Evolutionary conservation across 192 early-diverging fungal genomes (phyloP).

Genomic region (Umbelopsis isabellina): DNA sequence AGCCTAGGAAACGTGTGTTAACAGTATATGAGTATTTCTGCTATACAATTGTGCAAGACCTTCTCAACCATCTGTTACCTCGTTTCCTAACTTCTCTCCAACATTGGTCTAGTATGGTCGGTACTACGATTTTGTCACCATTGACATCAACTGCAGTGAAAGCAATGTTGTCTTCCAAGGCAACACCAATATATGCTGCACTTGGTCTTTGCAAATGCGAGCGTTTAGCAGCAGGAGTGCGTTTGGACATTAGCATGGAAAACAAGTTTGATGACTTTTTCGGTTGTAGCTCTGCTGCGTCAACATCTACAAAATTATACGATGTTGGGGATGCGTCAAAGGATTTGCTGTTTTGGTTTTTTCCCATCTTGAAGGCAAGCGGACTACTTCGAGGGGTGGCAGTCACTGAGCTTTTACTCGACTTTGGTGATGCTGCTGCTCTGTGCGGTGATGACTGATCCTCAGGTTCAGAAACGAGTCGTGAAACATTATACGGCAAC

Average conservation of each 20-base stretch:
- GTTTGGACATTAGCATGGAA: constrained; percentile 3
- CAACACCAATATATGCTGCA: constrained; percentile 2
- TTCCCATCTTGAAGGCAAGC: constrained; percentile 1
- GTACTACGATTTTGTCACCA: constrained; percentile 5
- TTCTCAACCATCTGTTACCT: neutral
- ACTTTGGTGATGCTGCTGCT: neutral
- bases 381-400: constrained; percentile 7
- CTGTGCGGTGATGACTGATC: neutral
- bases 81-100: constrained; percentile 17
- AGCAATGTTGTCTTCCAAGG: constrained; percentile 3
- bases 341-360: constrained; percentile 13
- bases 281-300: neutral
- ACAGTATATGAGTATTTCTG: too few species aligned
- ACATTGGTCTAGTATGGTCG: constrained; percentile 14
- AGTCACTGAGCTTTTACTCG: constrained; percentile 15
- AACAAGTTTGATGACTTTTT: constrained; percentile 1
- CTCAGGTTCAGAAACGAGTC: constrained; percentile 3
- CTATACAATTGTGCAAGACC: too few species aligned
- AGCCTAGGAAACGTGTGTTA: neutral
- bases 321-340: neutral
- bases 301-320: neutral
- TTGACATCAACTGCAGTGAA: neutral
- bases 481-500: constrained; percentile 13
- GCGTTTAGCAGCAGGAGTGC: neutral
- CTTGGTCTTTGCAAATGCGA: neutral